A percentile compares a stretch with the other conserved stretches of the same genome.
These are phyloP conservation scores for Edaphochlamys debaryana DNA, from an alignment of 139 green algal species.

Conservation along the genomic window DNA sequence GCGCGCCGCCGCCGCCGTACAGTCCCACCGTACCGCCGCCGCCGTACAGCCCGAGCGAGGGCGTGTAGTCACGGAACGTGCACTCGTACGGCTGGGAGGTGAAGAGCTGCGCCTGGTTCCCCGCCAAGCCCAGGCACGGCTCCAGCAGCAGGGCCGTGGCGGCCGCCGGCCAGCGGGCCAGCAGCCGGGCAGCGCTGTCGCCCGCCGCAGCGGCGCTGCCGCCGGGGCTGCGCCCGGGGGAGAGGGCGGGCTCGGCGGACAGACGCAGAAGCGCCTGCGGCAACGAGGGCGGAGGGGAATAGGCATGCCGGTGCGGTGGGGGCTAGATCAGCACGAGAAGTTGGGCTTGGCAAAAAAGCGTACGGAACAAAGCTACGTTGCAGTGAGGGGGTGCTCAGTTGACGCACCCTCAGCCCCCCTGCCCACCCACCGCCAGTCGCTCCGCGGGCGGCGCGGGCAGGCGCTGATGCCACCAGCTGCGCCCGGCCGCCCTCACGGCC, in stretches of 20 bases:
- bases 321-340: no score
- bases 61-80: conserved; percentile 39
- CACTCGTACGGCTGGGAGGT: conserved; percentile 24
- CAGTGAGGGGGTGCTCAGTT: no score
- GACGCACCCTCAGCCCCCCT: no score
- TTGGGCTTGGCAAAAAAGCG: no score
- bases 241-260: background rate
- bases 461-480: background rate
- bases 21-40: background rate
- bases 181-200: background rate
- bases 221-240: background rate
- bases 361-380: no score
- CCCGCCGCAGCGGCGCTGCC: background rate
- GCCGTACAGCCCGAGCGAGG: conserved; percentile 24
- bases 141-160: conserved; percentile 4
- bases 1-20: background rate
- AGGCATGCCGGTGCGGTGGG: no score
- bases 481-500: conserved; percentile 1
- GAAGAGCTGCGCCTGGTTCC: conserved; percentile 20
- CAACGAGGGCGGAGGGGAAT: no score
- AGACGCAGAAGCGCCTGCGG: conserved; percentile 23
- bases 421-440: conserved; percentile 20
- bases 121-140: conserved; percentile 4
- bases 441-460: conserved; percentile 22
- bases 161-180: background rate